Conservation (phyloP, 805 yeast species). For the Ogataea trehalophila region DNA sequence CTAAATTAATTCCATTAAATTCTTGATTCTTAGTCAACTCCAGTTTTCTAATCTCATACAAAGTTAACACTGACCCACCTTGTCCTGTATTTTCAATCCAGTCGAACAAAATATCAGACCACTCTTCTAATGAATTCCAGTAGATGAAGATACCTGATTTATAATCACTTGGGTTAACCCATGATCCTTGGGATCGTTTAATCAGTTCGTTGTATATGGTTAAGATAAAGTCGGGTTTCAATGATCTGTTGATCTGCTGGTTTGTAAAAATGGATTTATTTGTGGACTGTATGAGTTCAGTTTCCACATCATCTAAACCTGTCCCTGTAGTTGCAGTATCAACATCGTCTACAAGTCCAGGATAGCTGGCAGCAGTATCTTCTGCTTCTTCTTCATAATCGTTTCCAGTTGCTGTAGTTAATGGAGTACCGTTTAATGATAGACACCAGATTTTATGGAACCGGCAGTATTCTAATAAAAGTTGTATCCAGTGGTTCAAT, state of each 20-base stretch:
- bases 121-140: conserved; percentile 64
- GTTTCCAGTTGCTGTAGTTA: conserved; percentile 19
- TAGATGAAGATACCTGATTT: conserved; percentile 49
- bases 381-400: conserved; percentile 27
- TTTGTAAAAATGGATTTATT: conserved; percentile 43
- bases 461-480: conserved; percentile 60
- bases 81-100: conserved; percentile 81
- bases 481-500: conserved; percentile 66
- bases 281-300: conserved; percentile 5
- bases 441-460: conserved; percentile 51
- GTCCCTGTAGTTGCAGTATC: neutral
- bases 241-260: conserved; percentile 43
- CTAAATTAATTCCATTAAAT: conserved; percentile 58
- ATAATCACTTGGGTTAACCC: conserved; percentile 41
- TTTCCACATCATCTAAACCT: conserved; percentile 9
- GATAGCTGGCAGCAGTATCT: neutral
- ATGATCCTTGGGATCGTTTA: conserved; percentile 50
- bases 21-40: conserved; percentile 53
- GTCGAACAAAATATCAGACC: conserved; percentile 61
- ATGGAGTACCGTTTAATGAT: conserved; percentile 32
- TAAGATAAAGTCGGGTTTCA: conserved; percentile 49
- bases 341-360: conserved; percentile 6
- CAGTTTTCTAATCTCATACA: conserved; percentile 72
- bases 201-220: conserved; percentile 58
- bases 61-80: conserved; percentile 66